Conservation (phyloP, 2,329 filamentous ascomycete species). For the Paraconiothyrium sp. region DNA sequence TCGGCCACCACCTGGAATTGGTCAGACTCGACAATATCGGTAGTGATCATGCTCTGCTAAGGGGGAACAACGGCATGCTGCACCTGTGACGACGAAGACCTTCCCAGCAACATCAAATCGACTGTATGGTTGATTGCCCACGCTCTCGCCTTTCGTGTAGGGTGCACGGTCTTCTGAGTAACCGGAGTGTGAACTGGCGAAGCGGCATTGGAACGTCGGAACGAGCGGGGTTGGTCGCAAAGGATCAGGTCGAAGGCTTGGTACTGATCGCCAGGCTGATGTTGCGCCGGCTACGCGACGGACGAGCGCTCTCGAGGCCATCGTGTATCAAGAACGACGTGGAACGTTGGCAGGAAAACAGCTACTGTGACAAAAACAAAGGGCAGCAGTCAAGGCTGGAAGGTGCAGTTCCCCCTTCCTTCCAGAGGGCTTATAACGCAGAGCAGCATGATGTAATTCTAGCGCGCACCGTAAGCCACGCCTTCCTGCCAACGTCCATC, state of each 20-base stretch:
- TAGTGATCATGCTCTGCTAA: constrained; percentile 40
- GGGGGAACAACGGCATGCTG: constrained; percentile 69
- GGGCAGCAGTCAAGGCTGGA: not conserved
- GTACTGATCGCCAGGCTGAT: constrained; percentile 8
- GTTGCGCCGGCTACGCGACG: not conserved
- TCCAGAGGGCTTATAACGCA: not conserved
- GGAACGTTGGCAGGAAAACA: too few relatives aligned
- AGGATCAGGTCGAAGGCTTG: constrained; percentile 2
- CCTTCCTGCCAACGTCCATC: not conserved
- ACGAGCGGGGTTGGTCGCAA: constrained; percentile 7
- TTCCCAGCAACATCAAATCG: constrained; percentile 43
- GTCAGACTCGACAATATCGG: constrained; percentile 21
- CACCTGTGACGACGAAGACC: constrained; percentile 64
- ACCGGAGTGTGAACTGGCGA: not conserved
- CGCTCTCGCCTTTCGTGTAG: constrained; percentile 30
- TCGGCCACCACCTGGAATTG: constrained; percentile 68
- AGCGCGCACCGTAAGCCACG: constrained; percentile 7
- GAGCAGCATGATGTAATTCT: constrained; percentile 6
- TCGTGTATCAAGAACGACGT: not conserved
- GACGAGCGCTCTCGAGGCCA: constrained; percentile 4
- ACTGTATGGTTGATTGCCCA: constrained; percentile 29
- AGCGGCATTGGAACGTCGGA: constrained; percentile 3
- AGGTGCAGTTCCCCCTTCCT: not conserved
- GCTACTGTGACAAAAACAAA: not conserved
- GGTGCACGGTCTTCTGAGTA: constrained; percentile 21